phyloP scores from a whole-genome alignment of 768 basidiomycete genomes.

The Mrakia gelida region DNA sequence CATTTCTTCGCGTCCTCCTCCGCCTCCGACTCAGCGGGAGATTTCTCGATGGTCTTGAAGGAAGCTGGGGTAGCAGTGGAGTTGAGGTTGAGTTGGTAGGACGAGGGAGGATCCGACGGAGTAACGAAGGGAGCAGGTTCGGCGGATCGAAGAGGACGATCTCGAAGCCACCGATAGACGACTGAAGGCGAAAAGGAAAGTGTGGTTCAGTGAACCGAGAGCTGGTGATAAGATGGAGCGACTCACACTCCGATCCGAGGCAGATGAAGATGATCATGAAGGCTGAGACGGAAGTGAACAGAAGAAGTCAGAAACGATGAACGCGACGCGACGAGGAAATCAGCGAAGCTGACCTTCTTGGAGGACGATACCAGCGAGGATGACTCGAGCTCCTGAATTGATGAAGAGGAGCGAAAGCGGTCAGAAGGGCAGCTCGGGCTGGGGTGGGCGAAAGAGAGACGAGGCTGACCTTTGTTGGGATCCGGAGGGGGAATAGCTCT shows the following conservation, averaged over 20 bases:
- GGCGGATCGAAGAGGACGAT: neutral
- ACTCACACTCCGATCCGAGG: neutral
- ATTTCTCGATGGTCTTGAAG: neutral
- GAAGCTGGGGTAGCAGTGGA: neutral
- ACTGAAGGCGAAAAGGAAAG: neutral
- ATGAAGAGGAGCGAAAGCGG: too few species aligned
- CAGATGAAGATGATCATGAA: neutral
- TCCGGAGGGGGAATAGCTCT: neutral
- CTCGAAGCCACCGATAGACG: neutral
- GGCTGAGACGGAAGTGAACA: neutral
- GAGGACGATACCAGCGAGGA: neutral
- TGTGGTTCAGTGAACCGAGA: neutral
- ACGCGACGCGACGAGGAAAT: neutral
- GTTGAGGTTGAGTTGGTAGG: neutral
- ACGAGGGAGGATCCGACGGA: neutral
- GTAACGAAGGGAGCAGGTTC: neutral
- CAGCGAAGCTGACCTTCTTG: neutral
- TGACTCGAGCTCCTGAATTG: slow-evolving; percentile 26
- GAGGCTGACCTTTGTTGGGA: neutral
- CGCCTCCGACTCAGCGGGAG: neutral
- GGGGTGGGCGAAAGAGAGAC: too few species aligned
- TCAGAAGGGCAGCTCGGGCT: too few species aligned
- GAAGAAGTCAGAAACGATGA: neutral
- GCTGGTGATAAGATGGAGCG: too few species aligned
- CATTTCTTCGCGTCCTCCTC: neutral